phyloP scores from a whole-genome alignment of 2,329 filamentous ascomycete genomes.

The Cladosporium halotolerans region DNA sequence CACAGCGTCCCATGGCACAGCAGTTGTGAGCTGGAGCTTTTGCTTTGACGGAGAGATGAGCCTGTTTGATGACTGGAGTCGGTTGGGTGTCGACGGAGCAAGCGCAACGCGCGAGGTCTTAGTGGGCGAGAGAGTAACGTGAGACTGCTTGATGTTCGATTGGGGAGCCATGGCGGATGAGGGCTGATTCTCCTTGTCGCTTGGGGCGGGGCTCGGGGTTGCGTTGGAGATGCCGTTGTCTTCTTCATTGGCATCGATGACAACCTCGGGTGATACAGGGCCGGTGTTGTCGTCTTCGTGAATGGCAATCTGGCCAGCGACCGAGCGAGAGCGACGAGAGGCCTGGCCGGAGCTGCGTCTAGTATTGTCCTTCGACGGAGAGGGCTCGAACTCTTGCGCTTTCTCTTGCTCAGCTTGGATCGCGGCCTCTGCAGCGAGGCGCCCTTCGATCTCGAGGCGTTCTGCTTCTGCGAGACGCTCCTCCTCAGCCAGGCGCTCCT shows the following conservation, averaged over 20 bases:
- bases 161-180: slow-evolving; percentile 26
- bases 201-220: slow-evolving; percentile 23
- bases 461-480: slow-evolving; percentile 1
- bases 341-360: background rate
- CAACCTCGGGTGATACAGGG: slow-evolving; percentile 2
- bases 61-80: slow-evolving; percentile 19
- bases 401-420: slow-evolving; percentile 24
- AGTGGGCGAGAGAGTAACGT: slow-evolving; percentile 21
- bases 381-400: slow-evolving; percentile 31
- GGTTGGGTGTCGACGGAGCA: slow-evolving; percentile 35
- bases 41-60: slow-evolving; percentile 37
- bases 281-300: slow-evolving; percentile 1
- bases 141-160: slow-evolving; percentile 27
- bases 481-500: background rate
- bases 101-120: slow-evolving; percentile 37
- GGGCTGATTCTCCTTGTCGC: slow-evolving; percentile 35
- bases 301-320: slow-evolving; percentile 10
- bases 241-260: background rate
- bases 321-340: slow-evolving; percentile 18
- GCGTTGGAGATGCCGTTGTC: slow-evolving; percentile 38
- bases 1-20: slow-evolving; percentile 61
- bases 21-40: slow-evolving; percentile 46
- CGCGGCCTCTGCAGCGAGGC: slow-evolving; percentile 8
- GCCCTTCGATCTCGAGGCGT: background rate
- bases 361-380: slow-evolving; percentile 23